Percentiles rank a stretch among this genome's conserved stretches.
These are phyloP conservation scores for Populus hybrid DNA, from an alignment of 441 rosid genomes.

Conservation along the genomic window DNA sequence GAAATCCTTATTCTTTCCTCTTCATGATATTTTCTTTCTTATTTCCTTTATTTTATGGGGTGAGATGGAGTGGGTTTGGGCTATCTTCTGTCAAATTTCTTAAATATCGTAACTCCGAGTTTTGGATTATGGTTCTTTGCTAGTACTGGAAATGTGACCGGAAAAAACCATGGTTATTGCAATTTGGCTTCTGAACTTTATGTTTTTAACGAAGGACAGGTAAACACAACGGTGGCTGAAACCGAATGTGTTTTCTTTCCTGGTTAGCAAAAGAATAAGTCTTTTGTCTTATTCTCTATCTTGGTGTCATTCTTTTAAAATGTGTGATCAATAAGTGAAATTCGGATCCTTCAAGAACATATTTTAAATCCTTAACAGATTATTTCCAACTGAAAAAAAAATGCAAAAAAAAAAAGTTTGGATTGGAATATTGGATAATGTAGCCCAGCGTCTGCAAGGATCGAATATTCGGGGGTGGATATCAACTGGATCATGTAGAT, in stretches of 20 bases:
- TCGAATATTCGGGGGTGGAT: background rate
- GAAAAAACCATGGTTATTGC: background rate
- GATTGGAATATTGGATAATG: background rate
- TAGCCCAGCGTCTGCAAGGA: background rate
- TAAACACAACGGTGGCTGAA: background rate
- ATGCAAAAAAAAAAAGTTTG: background rate
- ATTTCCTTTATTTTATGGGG: background rate
- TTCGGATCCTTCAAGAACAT: background rate
- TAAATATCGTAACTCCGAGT: background rate
- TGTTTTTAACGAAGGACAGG: background rate
- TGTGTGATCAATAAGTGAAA: background rate
- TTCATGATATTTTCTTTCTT: background rate
- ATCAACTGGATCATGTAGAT: background rate
- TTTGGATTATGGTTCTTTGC: background rate
- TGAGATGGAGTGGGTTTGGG: background rate
- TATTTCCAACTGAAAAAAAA: background rate
- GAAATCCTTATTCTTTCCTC: constrained; percentile 19
- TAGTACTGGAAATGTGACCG: background rate
- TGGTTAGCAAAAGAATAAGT: background rate
- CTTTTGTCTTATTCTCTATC: background rate
- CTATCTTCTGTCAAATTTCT: background rate
- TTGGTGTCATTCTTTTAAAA: background rate
- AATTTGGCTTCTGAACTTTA: background rate
- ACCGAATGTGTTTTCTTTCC: background rate
- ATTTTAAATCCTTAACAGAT: background rate